phyloP scores from a whole-genome alignment of 441 rosid species.

The Geranium incanum region DNA sequence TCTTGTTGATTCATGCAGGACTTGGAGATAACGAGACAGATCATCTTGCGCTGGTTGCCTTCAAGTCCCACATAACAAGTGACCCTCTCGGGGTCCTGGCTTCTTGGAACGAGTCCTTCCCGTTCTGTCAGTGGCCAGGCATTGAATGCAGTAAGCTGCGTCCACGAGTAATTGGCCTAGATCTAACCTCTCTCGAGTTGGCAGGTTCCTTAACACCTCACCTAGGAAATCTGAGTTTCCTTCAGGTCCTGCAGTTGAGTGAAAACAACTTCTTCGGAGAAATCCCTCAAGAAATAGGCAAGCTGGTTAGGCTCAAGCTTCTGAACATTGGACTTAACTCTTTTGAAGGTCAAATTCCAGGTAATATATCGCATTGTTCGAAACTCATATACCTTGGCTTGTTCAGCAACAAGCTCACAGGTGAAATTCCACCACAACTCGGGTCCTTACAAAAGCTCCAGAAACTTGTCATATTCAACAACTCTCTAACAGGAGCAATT shows the following conservation, averaged over 20 bases:
- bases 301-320: background rate
- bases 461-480: no score
- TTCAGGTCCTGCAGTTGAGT: background rate
- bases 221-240: background rate
- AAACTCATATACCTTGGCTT: background rate
- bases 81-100: slow-evolving; percentile 7
- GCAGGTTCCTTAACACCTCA: background rate
- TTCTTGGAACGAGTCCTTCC: slow-evolving; percentile 18
- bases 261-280: background rate
- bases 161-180: background rate
- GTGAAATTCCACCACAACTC: no score
- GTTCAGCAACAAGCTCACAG: no score
- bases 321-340: background rate
- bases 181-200: background rate
- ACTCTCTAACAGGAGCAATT: no score
- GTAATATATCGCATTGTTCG: background rate
- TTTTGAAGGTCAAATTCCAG: background rate
- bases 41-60: slow-evolving; percentile 7
- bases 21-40: background rate
- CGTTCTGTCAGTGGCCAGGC: slow-evolving; percentile 17
- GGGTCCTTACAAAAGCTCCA: no score
- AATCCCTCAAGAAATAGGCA: background rate
- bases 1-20: no score
- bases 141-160: slow-evolving; percentile 1
- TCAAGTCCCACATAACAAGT: background rate